These are phyloP conservation scores for Hemileccinum impolitum DNA, from an alignment of 768 basidiomycete species.

Conservation along the genomic window DNA sequence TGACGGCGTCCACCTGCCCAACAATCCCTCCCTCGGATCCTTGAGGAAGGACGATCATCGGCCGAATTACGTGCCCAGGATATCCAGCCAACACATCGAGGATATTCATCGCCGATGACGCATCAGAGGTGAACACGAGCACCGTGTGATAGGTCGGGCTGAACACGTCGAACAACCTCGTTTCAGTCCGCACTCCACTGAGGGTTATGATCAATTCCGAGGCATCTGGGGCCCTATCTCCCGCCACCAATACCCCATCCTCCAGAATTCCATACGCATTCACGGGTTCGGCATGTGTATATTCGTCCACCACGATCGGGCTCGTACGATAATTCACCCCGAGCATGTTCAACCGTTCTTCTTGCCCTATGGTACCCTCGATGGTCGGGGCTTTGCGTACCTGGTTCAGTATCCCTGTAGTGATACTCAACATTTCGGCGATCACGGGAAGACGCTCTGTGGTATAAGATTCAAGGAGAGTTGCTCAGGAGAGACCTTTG, in stretches of 20 bases:
- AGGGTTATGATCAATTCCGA: not conserved
- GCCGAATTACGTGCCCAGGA: conserved; percentile 3
- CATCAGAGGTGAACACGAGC: conserved; percentile 22
- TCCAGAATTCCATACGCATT: conserved; percentile 6
- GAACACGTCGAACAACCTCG: not conserved
- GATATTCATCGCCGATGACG: not conserved
- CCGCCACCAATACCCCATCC: conserved; percentile 1
- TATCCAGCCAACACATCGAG: conserved; percentile 4
- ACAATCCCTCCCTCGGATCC: not conserved
- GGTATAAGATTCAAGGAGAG: not conserved
- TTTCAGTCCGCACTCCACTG: not conserved
- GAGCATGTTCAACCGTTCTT: conserved; percentile 36
- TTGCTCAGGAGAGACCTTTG: not conserved
- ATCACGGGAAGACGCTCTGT: not conserved
- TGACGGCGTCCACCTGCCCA: conserved; percentile 31
- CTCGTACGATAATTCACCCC: conserved; percentile 55
- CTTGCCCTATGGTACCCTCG: not conserved
- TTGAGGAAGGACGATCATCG: conserved; percentile 15
- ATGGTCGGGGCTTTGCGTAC: not conserved
- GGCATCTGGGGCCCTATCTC: conserved; percentile 14
- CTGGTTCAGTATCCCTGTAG: conserved; percentile 23
- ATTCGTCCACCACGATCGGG: conserved; percentile 41
- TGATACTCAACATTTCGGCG: not conserved
- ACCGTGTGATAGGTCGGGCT: conserved; percentile 11
- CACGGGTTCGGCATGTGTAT: not conserved